Percentiles rank a stretch among this genome's conserved stretches.
These are phyloP conservation scores for Morella rubra DNA, from an alignment of 306 rosid genomes.

Conservation along the genomic window DNA sequence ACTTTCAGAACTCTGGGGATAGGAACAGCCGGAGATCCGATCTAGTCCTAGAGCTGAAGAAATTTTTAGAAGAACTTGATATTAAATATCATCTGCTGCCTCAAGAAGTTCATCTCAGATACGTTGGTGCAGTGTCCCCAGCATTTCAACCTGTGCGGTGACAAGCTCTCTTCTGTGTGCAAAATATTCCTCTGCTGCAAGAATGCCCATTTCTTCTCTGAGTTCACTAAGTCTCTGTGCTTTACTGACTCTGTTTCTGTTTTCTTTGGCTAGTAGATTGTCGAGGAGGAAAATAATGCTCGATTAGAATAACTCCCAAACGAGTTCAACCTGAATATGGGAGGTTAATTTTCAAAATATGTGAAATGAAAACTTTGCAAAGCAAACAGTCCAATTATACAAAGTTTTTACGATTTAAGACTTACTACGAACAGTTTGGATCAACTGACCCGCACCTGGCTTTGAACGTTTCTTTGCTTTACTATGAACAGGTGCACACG, in stretches of 20 bases:
- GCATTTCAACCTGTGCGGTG: constrained; percentile 28
- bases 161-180: constrained; percentile 9
- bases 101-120: constrained; percentile 60
- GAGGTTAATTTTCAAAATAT: background rate
- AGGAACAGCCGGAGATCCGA: constrained; percentile 69
- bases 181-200: background rate
- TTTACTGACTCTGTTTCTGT: background rate
- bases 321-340: no score
- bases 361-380: background rate
- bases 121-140: constrained; percentile 32
- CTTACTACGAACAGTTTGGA: background rate
- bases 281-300: no score
- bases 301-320: no score
- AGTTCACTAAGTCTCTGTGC: no score
- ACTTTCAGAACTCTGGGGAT: constrained; percentile 71
- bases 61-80: constrained; percentile 60
- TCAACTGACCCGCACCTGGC: background rate
- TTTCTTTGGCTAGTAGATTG: no score
- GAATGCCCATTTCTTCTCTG: no score
- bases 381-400: background rate
- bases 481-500: background rate
- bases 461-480: background rate
- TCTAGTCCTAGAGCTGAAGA: constrained; percentile 75
- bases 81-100: constrained; percentile 70
- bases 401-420: background rate